Evolutionary conservation across 805 yeast species (phyloP).

Genomic region (Naumovozyma castellii): DNA sequence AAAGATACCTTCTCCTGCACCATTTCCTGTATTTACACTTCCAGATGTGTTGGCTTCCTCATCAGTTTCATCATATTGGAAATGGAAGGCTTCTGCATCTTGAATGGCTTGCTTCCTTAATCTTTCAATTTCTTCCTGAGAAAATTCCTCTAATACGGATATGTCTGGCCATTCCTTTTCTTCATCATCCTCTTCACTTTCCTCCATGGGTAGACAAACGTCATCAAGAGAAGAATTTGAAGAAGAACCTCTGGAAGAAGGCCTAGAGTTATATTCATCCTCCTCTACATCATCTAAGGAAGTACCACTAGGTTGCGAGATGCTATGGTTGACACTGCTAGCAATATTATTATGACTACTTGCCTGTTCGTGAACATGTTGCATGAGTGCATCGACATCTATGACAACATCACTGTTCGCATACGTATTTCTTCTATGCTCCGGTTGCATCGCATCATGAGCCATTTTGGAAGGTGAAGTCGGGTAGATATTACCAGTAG

Average conservation of each 20-base stretch:
- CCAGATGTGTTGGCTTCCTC: constrained; percentile 15
- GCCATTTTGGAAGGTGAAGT: too few relatives aligned
- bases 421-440: neutral
- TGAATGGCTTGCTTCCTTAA: constrained; percentile 33
- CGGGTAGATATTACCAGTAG: neutral
- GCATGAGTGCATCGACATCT: constrained; percentile 28
- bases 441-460: too few relatives aligned
- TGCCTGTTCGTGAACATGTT: constrained; percentile 19
- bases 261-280: constrained; percentile 33
- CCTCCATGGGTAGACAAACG: constrained; percentile 81
- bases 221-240: constrained; percentile 76
- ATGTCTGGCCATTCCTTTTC: constrained; percentile 72
- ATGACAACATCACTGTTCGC: constrained; percentile 22
- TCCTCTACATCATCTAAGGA: constrained; percentile 11
- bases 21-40: constrained; percentile 2
- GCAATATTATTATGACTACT: constrained; percentile 2
- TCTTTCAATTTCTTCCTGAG: constrained; percentile 54
- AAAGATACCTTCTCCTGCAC: constrained; percentile 25
- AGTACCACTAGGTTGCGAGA: neutral
- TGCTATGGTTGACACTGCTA: neutral
- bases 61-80: constrained; percentile 29
- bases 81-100: constrained; percentile 33
- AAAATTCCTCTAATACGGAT: constrained; percentile 62
- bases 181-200: constrained; percentile 25
- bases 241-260: constrained; percentile 33